Percentiles rank a stretch among this genome's conserved stretches.
Evolutionary conservation across 1,139 yeast genomes (phyloP).

Genomic region (Hemisphaericaspora xylanilytica): DNA sequence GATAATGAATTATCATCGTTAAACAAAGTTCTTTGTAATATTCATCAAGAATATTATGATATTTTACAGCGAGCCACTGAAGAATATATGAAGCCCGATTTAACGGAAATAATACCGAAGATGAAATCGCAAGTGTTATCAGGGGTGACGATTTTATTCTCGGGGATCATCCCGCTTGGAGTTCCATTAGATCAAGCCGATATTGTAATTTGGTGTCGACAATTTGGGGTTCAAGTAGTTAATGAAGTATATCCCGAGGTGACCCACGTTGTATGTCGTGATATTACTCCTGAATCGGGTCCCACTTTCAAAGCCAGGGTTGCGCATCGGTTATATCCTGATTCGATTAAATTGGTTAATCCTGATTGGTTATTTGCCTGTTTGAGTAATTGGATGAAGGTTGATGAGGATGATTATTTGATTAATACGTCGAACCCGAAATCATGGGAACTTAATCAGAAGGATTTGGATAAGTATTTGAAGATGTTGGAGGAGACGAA

Average conservation of each 20-base stretch:
- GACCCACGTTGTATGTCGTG: slow-evolving; percentile 84
- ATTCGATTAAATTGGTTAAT: slow-evolving; percentile 70
- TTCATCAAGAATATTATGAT: slow-evolving; percentile 67
- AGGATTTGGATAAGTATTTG: slow-evolving; percentile 45
- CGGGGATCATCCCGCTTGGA: slow-evolving; percentile 85
- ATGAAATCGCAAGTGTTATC: slow-evolving; percentile 67
- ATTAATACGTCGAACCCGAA: slow-evolving; percentile 43
- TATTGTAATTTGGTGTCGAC: slow-evolving; percentile 87
- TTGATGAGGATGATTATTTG: slow-evolving; percentile 60
- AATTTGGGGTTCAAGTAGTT: slow-evolving; percentile 87
- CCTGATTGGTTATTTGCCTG: slow-evolving; percentile 93
- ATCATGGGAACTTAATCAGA: slow-evolving; percentile 42
- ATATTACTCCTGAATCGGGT: slow-evolving; percentile 55
- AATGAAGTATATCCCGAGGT: slow-evolving; percentile 70
- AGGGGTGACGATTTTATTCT: slow-evolving; percentile 71
- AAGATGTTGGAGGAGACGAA: slow-evolving; percentile 25
- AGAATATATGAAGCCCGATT: slow-evolving; percentile 44
- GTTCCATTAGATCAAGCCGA: slow-evolving; percentile 69
- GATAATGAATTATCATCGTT: slow-evolving; percentile 71
- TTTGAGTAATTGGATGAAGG: slow-evolving; percentile 71
- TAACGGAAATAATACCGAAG: slow-evolving; percentile 65
- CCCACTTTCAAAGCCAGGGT: slow-evolving; percentile 72
- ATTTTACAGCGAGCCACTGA: slow-evolving; percentile 31
- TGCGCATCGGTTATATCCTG: slow-evolving; percentile 61
- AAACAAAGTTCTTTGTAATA: slow-evolving; percentile 57